Conservation (phyloP, 805 yeast genomes). For the Sugiyamaella lignohabitans region DNA sequence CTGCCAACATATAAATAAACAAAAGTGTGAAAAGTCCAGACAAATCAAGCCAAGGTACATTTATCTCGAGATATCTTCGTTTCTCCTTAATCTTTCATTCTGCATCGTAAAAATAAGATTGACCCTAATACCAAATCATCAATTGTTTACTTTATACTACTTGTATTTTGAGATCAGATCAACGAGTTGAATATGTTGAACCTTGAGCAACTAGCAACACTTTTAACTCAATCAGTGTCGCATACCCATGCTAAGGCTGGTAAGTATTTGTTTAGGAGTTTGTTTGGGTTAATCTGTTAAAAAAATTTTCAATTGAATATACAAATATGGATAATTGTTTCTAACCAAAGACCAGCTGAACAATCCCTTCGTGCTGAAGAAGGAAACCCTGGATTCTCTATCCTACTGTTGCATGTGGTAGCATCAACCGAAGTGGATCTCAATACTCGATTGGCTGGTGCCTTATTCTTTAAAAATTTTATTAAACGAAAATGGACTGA, state of each 20-base stretch:
- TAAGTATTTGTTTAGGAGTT: constrained; percentile 4
- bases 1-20: too few relatives aligned
- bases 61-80: too few relatives aligned
- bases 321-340: too few relatives aligned
- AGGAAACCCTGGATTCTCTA: constrained; percentile 62
- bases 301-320: neutral
- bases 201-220: constrained; percentile 23
- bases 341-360: too few relatives aligned
- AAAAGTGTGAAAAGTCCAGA: too few relatives aligned
- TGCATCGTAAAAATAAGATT: too few relatives aligned
- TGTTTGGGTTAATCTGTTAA: neutral
- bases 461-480: constrained; percentile 83
- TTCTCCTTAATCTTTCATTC: too few relatives aligned
- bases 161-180: neutral
- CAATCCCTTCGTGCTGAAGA: constrained; percentile 57
- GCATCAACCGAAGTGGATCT: constrained; percentile 50
- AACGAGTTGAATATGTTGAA: constrained; percentile 6
- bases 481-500: constrained; percentile 83
- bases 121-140: too few relatives aligned
- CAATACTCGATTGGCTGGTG: constrained; percentile 75
- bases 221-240: constrained; percentile 25
- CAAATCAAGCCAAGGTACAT: too few relatives aligned
- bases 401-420: constrained; percentile 68
- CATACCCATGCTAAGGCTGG: constrained; percentile 24
- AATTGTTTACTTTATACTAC: too few relatives aligned